These are phyloP conservation scores for Prunus dulcis DNA, from an alignment of 306 rosid species.

Conservation along the genomic window DNA sequence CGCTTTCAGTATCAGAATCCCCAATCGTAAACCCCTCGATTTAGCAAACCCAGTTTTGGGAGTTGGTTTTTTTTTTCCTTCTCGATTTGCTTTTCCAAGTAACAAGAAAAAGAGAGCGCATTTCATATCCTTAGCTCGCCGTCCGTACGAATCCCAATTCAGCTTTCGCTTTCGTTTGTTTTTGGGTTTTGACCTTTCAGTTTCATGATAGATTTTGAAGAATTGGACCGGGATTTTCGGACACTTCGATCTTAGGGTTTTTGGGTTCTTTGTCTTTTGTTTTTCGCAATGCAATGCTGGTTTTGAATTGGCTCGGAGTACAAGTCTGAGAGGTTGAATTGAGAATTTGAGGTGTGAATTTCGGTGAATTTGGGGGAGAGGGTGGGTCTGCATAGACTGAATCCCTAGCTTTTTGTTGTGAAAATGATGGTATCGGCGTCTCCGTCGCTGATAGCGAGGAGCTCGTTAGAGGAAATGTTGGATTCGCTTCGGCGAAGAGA, in stretches of 20 bases:
- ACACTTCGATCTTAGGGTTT: conserved; percentile 33
- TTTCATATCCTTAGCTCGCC: conserved; percentile 11
- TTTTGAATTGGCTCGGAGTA: neutral
- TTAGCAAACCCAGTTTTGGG: conserved; percentile 39
- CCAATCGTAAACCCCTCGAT: conserved; percentile 31
- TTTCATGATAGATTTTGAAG: conserved; percentile 10
- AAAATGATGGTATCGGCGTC: conserved; percentile 69
- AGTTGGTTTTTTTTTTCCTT: conserved; percentile 22
- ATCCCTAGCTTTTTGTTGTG: neutral
- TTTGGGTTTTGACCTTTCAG: neutral
- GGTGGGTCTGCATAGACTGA: conserved; percentile 15
- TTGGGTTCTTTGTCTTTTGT: conserved; percentile 5
- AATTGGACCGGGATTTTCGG: neutral
- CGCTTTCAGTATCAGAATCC: conserved; percentile 40
- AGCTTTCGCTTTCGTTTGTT: neutral
- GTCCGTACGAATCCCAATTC: neutral
- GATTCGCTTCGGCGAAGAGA: conserved; percentile 82
- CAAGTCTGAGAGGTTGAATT: conserved; percentile 26
- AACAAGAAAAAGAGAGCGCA: neutral
- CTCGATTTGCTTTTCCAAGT: conserved; percentile 3
- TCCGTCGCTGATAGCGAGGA: conserved; percentile 57
- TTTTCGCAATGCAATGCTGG: conserved; percentile 12
- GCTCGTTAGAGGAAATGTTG: conserved; percentile 95
- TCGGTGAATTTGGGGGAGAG: neutral
- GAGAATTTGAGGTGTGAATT: conserved; percentile 16